Conservation (phyloP, 495 filamentous ascomycete species). For the Polyplosphaeria fusca region DNA sequence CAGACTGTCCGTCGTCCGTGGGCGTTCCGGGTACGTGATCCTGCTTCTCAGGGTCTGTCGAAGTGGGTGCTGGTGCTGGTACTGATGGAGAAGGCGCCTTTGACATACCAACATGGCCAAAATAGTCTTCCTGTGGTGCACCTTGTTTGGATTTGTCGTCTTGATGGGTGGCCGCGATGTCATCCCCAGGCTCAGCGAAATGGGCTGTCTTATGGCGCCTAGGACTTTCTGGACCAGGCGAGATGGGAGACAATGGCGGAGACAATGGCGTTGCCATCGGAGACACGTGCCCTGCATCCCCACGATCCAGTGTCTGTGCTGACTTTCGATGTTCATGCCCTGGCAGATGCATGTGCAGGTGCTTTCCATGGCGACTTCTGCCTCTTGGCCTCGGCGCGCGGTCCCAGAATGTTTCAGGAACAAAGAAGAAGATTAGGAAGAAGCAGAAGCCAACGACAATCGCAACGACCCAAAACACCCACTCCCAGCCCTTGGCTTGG, state of each 20-base stretch:
- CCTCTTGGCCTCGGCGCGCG: conserved; percentile 66
- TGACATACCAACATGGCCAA: neutral
- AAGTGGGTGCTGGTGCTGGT: neutral
- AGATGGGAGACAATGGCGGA: neutral
- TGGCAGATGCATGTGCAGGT: conserved; percentile 16
- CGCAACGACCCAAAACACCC: conserved; percentile 91
- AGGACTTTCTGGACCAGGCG: neutral
- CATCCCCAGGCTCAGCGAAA: conserved; percentile 1
- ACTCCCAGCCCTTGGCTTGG: conserved; percentile 74
- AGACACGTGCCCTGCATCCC: conserved; percentile 2
- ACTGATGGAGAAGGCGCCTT: neutral
- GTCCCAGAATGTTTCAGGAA: conserved; percentile 97
- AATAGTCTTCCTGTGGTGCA: neutral
- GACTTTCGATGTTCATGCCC: conserved; percentile 1
- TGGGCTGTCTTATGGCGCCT: neutral
- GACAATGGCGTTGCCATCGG: too few species aligned
- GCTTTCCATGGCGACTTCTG: conserved; percentile 32
- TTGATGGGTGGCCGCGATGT: neutral
- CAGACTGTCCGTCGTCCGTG: neutral
- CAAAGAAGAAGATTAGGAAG: conserved; percentile 77
- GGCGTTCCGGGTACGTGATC: neutral
- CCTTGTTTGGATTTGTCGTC: neutral
- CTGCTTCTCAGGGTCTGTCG: conserved; percentile 19
- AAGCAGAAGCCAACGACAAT: conserved; percentile 77
- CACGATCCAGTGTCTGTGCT: neutral